Conservation (phyloP, 192 early-diverging fungal species). For the Podila clonocystis region DNA sequence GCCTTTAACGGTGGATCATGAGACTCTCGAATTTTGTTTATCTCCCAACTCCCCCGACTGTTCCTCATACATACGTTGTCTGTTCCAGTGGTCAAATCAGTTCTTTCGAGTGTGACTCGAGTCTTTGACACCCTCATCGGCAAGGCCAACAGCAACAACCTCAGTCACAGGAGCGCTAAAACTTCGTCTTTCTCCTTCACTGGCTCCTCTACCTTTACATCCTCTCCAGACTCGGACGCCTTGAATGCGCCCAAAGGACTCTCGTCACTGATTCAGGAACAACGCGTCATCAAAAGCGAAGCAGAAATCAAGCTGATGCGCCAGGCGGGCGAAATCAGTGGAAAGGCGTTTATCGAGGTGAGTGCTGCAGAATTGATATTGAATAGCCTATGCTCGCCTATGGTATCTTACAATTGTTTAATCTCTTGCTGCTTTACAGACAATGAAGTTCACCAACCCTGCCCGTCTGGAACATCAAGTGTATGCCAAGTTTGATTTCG, state of each 20-base stretch:
- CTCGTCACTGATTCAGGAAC: constrained; percentile 73
- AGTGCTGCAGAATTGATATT: background rate
- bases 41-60: background rate
- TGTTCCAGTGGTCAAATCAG: constrained; percentile 1
- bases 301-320: constrained; percentile 85
- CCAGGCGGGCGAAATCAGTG: constrained; percentile 78
- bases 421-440: constrained; percentile 16
- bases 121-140: background rate
- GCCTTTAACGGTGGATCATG: background rate
- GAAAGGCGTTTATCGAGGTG: constrained; percentile 80
- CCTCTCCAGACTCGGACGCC: constrained; percentile 26
- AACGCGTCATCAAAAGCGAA: constrained; percentile 81
- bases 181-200: constrained; percentile 3
- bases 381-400: too few species aligned
- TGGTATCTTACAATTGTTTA: background rate
- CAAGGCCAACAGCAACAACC: background rate
- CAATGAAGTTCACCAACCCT: constrained; percentile 81
- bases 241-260: constrained; percentile 28
- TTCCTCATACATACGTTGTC: background rate
- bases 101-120: background rate
- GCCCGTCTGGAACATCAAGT: constrained; percentile 79
- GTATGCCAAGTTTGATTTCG: constrained; percentile 79
- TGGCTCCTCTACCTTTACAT: background rate
- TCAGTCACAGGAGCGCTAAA: background rate
- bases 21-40: background rate